Percentiles rank a stretch among this genome's conserved stretches.
Evolutionary conservation across 805 yeast species (phyloP).

Genomic region (Teunomyces pallodes): DNA sequence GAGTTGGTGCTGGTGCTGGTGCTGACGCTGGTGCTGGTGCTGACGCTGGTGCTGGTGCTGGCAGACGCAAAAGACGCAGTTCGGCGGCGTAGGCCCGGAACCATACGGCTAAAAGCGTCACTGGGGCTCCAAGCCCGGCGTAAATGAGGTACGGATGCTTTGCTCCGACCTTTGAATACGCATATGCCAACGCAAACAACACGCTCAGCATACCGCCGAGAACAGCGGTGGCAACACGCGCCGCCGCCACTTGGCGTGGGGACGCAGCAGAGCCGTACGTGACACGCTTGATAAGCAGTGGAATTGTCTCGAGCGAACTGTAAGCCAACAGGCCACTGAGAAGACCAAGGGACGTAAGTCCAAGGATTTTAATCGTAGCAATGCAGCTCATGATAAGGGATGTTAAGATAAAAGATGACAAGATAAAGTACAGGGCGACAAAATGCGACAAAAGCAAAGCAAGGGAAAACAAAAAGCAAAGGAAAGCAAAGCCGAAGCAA

Average conservation of each 20-base stretch:
- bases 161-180: conserved; percentile 50
- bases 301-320: conserved; percentile 33
- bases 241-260: conserved; percentile 17
- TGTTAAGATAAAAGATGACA: not conserved
- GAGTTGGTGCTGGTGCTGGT: not conserved
- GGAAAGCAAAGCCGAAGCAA: too few relatives aligned
- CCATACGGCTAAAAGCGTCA: conserved; percentile 28
- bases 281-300: conserved; percentile 27
- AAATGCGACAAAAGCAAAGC: too few relatives aligned
- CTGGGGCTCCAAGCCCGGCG: conserved; percentile 54
- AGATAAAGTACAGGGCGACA: too few relatives aligned
- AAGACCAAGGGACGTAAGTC: conserved; percentile 67
- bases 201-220: conserved; percentile 50
- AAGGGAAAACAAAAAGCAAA: too few relatives aligned
- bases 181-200: conserved; percentile 55
- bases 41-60: not conserved
- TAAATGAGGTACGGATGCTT: conserved; percentile 76
- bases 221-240: conserved; percentile 22
- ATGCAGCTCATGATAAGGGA: conserved; percentile 28
- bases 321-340: conserved; percentile 51
- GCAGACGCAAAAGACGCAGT: conserved; percentile 11
- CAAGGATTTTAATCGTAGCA: conserved; percentile 55
- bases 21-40: not conserved
- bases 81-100: conserved; percentile 17
- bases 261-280: conserved; percentile 13